phyloP scores from a whole-genome alignment of 73 alveolate species.

The Tetrahymena borealis region DNA sequence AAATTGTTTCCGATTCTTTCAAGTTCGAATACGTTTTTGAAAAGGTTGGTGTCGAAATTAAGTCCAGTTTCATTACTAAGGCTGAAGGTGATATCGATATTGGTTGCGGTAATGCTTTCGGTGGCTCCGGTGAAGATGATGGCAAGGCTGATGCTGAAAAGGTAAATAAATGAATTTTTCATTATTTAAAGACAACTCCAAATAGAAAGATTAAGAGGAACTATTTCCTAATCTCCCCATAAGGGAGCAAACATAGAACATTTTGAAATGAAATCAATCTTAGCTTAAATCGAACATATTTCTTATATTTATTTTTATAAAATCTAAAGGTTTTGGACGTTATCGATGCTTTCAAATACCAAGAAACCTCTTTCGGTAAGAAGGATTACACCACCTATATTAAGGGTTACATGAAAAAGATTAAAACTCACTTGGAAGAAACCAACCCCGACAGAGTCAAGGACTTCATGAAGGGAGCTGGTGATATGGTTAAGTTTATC shows the following conservation, averaged over 20 bases:
- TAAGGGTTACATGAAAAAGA: conserved; percentile 74
- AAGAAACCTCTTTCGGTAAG: conserved; percentile 69
- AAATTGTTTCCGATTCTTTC: conserved; percentile 37
- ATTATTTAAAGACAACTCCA: background rate
- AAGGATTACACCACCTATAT: conserved; percentile 67
- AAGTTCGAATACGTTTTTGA: conserved; percentile 2
- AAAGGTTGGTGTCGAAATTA: conserved; percentile 20
- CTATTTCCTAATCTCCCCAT: too few relatives aligned
- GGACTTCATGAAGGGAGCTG: conserved; percentile 84
- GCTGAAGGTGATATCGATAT: conserved; percentile 35
- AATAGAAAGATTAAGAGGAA: too few relatives aligned
- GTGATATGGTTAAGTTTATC: conserved; percentile 75
- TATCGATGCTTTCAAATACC: conserved; percentile 66
- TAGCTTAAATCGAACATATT: too few relatives aligned
- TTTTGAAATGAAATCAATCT: too few relatives aligned
- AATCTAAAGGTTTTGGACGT: conserved; percentile 74
- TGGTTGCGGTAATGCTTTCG: conserved; percentile 36
- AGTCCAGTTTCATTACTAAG: conserved; percentile 13
- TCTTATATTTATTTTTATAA: background rate
- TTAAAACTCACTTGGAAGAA: conserved; percentile 67
- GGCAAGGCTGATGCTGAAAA: conserved; percentile 38
- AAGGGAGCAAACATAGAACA: too few relatives aligned
- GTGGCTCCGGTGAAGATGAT: conserved; percentile 41
- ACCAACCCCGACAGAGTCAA: conserved; percentile 72
- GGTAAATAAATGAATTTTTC: background rate